Base-by-base conservation (phyloP, 2,329 filamentous ascomycete species). In the Bipolaris gigantea region DNA sequence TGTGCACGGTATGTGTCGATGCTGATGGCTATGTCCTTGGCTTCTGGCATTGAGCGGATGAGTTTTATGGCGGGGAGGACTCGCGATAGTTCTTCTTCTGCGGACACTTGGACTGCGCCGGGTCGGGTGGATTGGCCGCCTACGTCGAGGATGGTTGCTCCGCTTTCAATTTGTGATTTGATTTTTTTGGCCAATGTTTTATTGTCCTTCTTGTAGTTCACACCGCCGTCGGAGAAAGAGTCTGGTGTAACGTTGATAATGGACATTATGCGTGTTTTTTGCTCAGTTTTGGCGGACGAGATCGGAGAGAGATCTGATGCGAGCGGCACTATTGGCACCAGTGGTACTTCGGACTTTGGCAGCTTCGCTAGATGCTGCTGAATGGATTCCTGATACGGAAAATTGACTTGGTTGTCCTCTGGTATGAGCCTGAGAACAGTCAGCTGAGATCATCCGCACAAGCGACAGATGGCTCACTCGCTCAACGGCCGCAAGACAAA, bases 221-320 rank as follows among this genome's bases (percentile, higher is more conserved):
- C 68, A 8, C 92, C 92, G 48, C 92, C 93, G 70, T 97, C 92
- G 1, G 93, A 97, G 78, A 99, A 99, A 9, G 93, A 97, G 76
- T 99, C 93, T 0, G 93, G 93, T 0, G 94, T 97, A 48, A 96
- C 78, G 75, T 99, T 99, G 41, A 97, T 80, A 60, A 99, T 96
- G 50, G 89, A 90, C 94, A 99, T 99, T 62, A 97, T 77, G 41
- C 85, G 85, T 0, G 93, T 97, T 48, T 78, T 46, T 27, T 69
- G 63, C 5, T 53, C 21, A 11, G 56, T 42, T n/a, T 63, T 59
- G n/a, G 61, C 57, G 7, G 69, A 58, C 13, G 64, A 64, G 16
- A 74, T 65, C 6, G 63, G 65, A 1, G 66, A 61, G 2, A 69
- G 52, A 10, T 41, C 16, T 13, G 79, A 75, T 1, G 67, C 60